Conservation (phyloP, 345 rosid genomes). For the Camelina laxa region DNA sequence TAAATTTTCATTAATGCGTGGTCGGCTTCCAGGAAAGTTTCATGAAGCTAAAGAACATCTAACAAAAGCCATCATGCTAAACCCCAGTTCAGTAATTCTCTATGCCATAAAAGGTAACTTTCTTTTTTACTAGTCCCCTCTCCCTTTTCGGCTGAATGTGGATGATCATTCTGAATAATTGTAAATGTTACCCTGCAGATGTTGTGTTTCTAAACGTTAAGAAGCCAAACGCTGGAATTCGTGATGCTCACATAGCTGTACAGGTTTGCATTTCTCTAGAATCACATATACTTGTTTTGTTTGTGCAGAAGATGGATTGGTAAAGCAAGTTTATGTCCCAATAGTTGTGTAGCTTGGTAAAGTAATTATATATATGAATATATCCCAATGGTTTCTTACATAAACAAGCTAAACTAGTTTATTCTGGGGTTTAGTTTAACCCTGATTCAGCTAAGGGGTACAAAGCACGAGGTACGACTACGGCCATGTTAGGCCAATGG, state of each 20-base stretch:
- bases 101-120: slow-evolving; percentile 78
- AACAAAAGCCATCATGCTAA: slow-evolving; percentile 71
- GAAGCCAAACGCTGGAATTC: slow-evolving; percentile 85
- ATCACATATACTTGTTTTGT: slow-evolving; percentile 24
- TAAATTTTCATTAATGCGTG: slow-evolving; percentile 17
- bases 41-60: slow-evolving; percentile 63
- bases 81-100: slow-evolving; percentile 76
- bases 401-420: slow-evolving; percentile 27
- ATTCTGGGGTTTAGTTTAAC: slow-evolving; percentile 59
- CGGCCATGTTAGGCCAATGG: slow-evolving; percentile 77
- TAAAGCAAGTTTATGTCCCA: slow-evolving; percentile 15
- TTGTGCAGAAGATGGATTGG: slow-evolving; percentile 5
- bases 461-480: slow-evolving; percentile 82
- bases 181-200: slow-evolving; percentile 52
- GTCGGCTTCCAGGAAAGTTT: slow-evolving; percentile 62
- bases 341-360: slow-evolving; percentile 11
- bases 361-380: no score
- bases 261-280: slow-evolving; percentile 51
- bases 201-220: slow-evolving; percentile 59
- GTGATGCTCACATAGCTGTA: slow-evolving; percentile 74
- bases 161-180: slow-evolving; percentile 32
- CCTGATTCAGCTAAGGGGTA: slow-evolving; percentile 89
- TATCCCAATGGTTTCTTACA: slow-evolving; percentile 6
- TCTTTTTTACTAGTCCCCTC: not conserved
- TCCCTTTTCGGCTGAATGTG: not conserved